Percentiles rank a stretch among this genome's conserved stretches.
Conservation (phyloP, 140 eudicot species). For the Bidens hawaiensis region DNA sequence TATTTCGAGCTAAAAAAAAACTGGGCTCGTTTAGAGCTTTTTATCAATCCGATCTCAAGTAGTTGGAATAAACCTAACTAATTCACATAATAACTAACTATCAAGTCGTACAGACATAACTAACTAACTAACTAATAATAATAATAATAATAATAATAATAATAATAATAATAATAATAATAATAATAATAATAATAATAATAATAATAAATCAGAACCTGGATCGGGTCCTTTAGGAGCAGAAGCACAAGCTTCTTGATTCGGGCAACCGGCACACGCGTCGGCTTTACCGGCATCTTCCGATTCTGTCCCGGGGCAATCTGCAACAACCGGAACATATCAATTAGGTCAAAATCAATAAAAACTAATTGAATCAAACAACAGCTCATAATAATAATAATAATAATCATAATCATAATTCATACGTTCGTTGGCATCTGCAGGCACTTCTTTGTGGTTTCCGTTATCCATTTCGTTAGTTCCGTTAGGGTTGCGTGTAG, state of each 20-base stretch:
- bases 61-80: no score
- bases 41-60: no score
- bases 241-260: conserved; percentile 86
- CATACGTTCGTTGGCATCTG: conserved; percentile 86
- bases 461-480: conserved; percentile 32
- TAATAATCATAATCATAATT: background rate
- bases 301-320: conserved; percentile 84
- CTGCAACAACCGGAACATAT: conserved; percentile 26
- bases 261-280: conserved; percentile 87
- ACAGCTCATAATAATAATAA: no score
- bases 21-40: no score
- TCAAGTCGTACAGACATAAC: no score
- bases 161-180: no score
- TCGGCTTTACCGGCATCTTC: conserved; percentile 85
- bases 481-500: background rate
- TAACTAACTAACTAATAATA: no score
- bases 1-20: no score
- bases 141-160: no score
- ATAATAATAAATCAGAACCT: conserved; percentile 24
- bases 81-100: background rate
- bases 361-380: background rate
- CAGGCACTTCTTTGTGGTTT: conserved; percentile 52
- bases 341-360: background rate
- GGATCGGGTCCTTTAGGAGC: conserved; percentile 99
- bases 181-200: no score